Conservation (phyloP, 306 rosid species). For the Dalbergia cultrata region DNA sequence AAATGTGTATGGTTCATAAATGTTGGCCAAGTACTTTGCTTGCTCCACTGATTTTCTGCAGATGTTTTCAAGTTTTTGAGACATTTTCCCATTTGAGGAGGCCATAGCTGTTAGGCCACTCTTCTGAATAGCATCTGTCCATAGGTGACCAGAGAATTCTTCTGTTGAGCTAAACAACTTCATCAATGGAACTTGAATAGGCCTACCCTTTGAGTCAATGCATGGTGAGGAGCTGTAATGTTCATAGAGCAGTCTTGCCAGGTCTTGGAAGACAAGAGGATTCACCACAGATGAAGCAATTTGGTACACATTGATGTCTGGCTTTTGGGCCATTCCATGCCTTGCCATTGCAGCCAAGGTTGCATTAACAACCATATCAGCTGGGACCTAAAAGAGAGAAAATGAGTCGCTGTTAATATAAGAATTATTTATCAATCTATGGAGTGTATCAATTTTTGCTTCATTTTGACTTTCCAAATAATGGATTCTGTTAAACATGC, state of each 20-base stretch:
- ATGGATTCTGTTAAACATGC: neutral
- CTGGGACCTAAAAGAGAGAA: constrained; percentile 72
- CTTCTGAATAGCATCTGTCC: constrained; percentile 75
- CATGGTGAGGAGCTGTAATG: constrained; percentile 80
- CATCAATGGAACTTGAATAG: constrained; percentile 81
- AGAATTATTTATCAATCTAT: neutral
- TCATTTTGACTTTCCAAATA: constrained; percentile 16
- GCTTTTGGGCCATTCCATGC: constrained; percentile 70
- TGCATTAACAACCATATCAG: constrained; percentile 96
- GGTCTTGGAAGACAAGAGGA: constrained; percentile 72
- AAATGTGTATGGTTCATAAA: constrained; percentile 91
- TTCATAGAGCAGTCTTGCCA: constrained; percentile 68
- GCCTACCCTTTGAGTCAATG: constrained; percentile 74
- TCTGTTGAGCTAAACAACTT: constrained; percentile 82
- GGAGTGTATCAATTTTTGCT: constrained; percentile 9
- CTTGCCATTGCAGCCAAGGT: constrained; percentile 90
- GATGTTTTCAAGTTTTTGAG: constrained; percentile 70
- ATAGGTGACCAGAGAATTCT: constrained; percentile 83
- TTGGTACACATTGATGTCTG: constrained; percentile 83
- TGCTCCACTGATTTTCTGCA: constrained; percentile 90
- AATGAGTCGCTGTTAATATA: constrained; percentile 21
- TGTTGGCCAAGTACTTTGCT: constrained; percentile 87
- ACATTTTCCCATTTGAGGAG: constrained; percentile 61
- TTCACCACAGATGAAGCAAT: constrained; percentile 91
- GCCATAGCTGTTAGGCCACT: constrained; percentile 64